Conservation (phyloP, 352 stramenopile genomes). For the Globisporangium perplexum region DNA sequence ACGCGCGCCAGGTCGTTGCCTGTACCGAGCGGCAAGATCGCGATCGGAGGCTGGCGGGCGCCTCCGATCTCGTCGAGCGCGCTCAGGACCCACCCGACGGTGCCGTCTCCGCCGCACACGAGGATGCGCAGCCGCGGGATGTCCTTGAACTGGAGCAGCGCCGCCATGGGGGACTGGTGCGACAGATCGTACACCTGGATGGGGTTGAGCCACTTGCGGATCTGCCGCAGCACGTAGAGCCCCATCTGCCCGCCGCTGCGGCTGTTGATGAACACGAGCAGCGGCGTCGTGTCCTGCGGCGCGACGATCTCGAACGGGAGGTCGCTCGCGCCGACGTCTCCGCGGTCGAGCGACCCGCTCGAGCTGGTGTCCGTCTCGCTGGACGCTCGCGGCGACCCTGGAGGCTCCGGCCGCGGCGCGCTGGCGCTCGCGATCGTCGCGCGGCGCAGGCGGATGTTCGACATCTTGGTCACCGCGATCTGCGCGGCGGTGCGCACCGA, state of each 20-base stretch:
- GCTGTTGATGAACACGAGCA: constrained; percentile 95
- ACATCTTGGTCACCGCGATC: constrained; percentile 69
- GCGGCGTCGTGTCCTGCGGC: constrained; percentile 39
- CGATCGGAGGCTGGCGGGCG: constrained; percentile 86
- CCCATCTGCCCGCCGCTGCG: constrained; percentile 92
- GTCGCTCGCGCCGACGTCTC: constrained; percentile 3
- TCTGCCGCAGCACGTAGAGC: constrained; percentile 88
- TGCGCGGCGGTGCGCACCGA: constrained; percentile 60
- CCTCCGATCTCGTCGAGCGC: constrained; percentile 63
- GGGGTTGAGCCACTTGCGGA: constrained; percentile 92
- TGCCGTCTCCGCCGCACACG: constrained; percentile 94
- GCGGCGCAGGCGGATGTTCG: constrained; percentile 55
- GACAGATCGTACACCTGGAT: constrained; percentile 95
- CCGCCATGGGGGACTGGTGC: constrained; percentile 87
- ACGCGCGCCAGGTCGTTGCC: constrained; percentile 94
- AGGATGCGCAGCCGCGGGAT: constrained; percentile 88
- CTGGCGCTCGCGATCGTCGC: constrained; percentile 13
- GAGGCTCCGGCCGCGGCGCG: neutral
- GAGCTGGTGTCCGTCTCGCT: constrained; percentile 6
- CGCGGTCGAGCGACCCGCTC: constrained; percentile 1
- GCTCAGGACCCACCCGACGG: constrained; percentile 89
- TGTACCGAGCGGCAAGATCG: constrained; percentile 93
- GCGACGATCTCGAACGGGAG: constrained; percentile 58
- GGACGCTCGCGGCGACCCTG: constrained; percentile 5
- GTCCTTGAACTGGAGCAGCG: constrained; percentile 88